Evolutionary conservation across 2,329 filamentous ascomycete genomes (phyloP), one percentile per base, ranked within the genome.

Genomic region (Hypoxylon sp.): DNA sequence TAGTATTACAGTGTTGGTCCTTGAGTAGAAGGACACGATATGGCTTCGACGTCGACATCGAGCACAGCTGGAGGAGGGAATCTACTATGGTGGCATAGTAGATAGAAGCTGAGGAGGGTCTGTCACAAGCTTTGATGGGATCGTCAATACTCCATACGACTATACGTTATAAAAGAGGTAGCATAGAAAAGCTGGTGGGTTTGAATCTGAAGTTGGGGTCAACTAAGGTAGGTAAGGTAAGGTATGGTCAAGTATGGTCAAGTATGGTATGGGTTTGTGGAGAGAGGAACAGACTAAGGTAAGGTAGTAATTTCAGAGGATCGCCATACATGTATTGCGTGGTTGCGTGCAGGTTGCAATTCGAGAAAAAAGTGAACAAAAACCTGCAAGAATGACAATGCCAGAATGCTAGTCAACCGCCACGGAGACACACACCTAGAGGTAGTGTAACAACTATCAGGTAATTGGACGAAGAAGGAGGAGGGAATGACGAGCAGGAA

Each of bases 401-500:
- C 21, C 21, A 25, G 9, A 25, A 25, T n/a, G n/a, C n/a, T n/a
- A n/a, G n/a, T n/a, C n/a, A n/a, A n/a, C n/a, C n/a, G n/a, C n/a
- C n/a, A n/a, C n/a, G n/a, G n/a, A n/a, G 9, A 36, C n/a, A 32
- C 20, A 32, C 26, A n/a, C 13, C 16, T 29, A 3, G 17, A 35
- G 32, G 42, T 36, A 42, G 51, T 46, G 51, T 54, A 37, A 51
- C 42, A 46, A 36, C 13, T 21, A 29, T 37, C 20, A 57, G 42
- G 36, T 47, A 51, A 58, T 54, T 56, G 49, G 55, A 32, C 31
- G 15, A 37, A 45, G 23, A 5, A 34, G 9, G 9, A n/a, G 37
- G 54, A 53, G 50, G 40, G 59, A 60, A 61, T 55, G 56, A 61
- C 54, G 51, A 55, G 41, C 45, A 61, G 52, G 43, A 55, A 48